Evolutionary conservation across 2,329 filamentous ascomycete species (phyloP).

Genomic region (Juglanconis oblonga): DNA sequence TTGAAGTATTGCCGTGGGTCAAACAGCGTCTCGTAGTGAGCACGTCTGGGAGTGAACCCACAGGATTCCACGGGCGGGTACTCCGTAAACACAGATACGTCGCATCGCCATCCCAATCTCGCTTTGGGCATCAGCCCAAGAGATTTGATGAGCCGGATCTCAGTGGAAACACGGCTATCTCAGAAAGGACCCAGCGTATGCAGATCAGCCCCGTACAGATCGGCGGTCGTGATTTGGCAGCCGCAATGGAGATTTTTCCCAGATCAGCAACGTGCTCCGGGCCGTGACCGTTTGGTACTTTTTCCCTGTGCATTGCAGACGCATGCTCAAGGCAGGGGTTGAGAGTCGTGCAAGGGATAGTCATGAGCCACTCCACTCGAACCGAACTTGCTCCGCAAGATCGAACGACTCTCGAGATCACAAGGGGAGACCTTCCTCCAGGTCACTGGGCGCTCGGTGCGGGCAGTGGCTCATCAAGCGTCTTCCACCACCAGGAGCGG

Average conservation of each 20-base stretch:
- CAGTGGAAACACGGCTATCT: slow-evolving; percentile 18
- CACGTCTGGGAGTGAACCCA: neutral
- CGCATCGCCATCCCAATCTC: neutral
- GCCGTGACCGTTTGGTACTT: slow-evolving; percentile 3
- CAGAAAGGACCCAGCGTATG: slow-evolving; percentile 10
- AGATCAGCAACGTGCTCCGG: slow-evolving; percentile 15
- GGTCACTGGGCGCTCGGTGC: neutral
- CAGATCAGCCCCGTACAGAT: slow-evolving; percentile 17
- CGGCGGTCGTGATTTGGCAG: slow-evolving; percentile 18
- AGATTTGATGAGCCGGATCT: slow-evolving; percentile 17
- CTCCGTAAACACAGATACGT: neutral
- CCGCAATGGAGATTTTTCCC: slow-evolving; percentile 14
- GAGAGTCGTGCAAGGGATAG: neutral
- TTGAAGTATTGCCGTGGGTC: neutral
- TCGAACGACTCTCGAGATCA: slow-evolving; percentile 20
- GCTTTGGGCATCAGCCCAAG: neutral
- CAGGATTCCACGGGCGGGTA: neutral
- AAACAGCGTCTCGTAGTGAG: neutral
- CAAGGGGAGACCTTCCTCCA: slow-evolving; percentile 6
- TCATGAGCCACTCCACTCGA: slow-evolving; percentile 5
- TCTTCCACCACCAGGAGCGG: slow-evolving; percentile 4
- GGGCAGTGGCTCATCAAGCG: slow-evolving; percentile 1
- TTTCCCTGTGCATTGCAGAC: slow-evolving; percentile 8
- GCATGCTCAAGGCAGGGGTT: neutral
- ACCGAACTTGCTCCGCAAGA: slow-evolving; percentile 16